phyloP scores from a whole-genome alignment of 352 stramenopile genomes.

The Phytophthora cactorum region DNA sequence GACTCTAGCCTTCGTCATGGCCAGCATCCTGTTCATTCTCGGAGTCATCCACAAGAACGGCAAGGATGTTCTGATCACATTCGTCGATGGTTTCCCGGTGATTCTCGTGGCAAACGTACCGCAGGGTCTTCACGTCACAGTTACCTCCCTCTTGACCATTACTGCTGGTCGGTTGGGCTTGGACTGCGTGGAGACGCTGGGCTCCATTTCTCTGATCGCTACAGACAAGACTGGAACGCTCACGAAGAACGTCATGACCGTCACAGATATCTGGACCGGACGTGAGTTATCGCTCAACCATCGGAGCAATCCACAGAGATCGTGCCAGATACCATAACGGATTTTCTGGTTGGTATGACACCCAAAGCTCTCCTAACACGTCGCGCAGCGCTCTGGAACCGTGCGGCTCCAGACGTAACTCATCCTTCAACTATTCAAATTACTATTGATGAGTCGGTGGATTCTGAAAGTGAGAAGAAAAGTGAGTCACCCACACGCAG shows the following conservation, averaged over 20 bases:
- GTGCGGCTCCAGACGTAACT: constrained; percentile 31
- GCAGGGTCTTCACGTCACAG: constrained; percentile 91
- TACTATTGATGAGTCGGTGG: not conserved
- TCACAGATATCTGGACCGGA: constrained; percentile 52
- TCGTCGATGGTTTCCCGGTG: constrained; percentile 56
- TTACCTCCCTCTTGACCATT: constrained; percentile 90
- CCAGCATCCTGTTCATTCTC: constrained; percentile 36
- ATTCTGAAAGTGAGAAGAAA: not conserved
- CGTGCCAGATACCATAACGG: constrained; percentile 40
- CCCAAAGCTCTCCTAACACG: constrained; percentile 46
- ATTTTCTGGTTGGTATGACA: constrained; percentile 30
- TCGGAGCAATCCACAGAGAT: constrained; percentile 35
- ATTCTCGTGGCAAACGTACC: constrained; percentile 77
- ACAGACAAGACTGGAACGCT: constrained; percentile 95
- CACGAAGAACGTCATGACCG: constrained; percentile 78
- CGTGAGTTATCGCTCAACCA: constrained; percentile 39
- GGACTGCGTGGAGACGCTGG: constrained; percentile 90
- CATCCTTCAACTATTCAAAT: not conserved
- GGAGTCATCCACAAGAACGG: constrained; percentile 44
- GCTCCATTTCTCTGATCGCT: constrained; percentile 89
- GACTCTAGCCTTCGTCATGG: constrained; percentile 42
- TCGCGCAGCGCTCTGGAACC: constrained; percentile 48
- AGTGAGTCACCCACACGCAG: not conserved
- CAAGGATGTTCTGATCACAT: constrained; percentile 44
- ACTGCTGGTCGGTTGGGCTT: constrained; percentile 83